Evolutionary conservation across 306 rosid genomes (phyloP).

Genomic region (Dryas octopetala): DNA sequence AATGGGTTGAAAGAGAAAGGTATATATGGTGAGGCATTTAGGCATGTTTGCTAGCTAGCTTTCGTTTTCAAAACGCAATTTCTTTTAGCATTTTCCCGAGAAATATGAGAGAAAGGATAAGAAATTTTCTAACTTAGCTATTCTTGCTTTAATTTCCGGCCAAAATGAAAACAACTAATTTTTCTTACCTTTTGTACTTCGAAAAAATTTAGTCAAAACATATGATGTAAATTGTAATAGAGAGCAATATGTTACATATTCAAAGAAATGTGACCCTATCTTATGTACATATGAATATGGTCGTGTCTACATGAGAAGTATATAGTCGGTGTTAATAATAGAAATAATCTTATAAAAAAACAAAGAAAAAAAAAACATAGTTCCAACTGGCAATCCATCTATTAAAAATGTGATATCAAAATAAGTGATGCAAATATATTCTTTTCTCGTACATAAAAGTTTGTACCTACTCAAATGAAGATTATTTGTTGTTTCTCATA

Average conservation of each 20-base stretch:
- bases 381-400: no score
- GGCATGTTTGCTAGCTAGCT: constrained; percentile 2
- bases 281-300: no score
- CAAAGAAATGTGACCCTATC: no score
- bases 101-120: not conserved
- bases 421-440: not conserved
- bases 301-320: no score
- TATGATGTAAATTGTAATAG: no score
- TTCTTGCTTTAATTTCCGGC: not conserved
- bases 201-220: no score
- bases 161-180: not conserved
- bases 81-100: not conserved
- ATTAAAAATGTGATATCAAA: not conserved
- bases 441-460: not conserved
- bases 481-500: no score
- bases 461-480: no score
- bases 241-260: no score
- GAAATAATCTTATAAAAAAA: not conserved
- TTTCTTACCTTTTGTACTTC: no score
- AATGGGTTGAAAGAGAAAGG: not conserved
- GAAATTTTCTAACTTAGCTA: not conserved
- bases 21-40: not conserved
- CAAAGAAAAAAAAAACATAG: no score
- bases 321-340: no score
- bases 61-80: constrained; percentile 15